Evolutionary conservation across 2,329 filamentous ascomycete species (phyloP).

Genomic region (Monosporascus sp.): DNA sequence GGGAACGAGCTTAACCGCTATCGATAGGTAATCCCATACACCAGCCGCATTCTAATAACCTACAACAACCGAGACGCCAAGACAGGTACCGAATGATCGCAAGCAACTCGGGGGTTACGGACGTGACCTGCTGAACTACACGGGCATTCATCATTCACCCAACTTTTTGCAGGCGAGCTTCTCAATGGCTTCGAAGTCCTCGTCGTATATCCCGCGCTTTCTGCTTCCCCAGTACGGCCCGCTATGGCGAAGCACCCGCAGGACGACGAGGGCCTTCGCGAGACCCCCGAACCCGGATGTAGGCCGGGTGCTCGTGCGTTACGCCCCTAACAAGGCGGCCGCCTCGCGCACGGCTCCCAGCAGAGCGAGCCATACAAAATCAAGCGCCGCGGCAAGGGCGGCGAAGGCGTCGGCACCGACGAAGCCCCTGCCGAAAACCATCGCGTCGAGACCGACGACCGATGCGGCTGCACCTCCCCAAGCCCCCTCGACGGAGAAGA

Average conservation of each 20-base stretch:
- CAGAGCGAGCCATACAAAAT: slow-evolving; percentile 38
- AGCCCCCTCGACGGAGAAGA: background rate
- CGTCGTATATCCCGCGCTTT: slow-evolving; percentile 55
- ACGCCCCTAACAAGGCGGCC: slow-evolving; percentile 27
- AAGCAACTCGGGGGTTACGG: no score
- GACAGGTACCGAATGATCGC: no score
- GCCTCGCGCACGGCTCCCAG: slow-evolving; percentile 32
- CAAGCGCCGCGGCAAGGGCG: slow-evolving; percentile 25
- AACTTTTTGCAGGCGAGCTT: no score
- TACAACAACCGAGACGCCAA: no score
- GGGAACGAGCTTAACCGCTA: no score
- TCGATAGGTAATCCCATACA: no score
- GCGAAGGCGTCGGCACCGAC: slow-evolving; percentile 18
- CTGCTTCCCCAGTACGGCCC: slow-evolving; percentile 58
- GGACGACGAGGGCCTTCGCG: slow-evolving; percentile 13
- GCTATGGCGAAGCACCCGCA: slow-evolving; percentile 42
- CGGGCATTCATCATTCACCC: no score
- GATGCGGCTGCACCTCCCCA: slow-evolving; percentile 9
- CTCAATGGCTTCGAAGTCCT: slow-evolving; percentile 40
- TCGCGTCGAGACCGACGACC: slow-evolving; percentile 8
- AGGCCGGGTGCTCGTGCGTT: slow-evolving; percentile 26
- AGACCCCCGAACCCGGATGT: slow-evolving; percentile 21
- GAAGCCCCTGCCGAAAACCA: slow-evolving; percentile 10
- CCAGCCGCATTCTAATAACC: no score
- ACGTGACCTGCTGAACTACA: no score